Evolutionary conservation across 768 basidiomycete genomes (phyloP), one percentile per base, ranked within the genome.

Genomic region (Rhodotorula babjevae): DNA sequence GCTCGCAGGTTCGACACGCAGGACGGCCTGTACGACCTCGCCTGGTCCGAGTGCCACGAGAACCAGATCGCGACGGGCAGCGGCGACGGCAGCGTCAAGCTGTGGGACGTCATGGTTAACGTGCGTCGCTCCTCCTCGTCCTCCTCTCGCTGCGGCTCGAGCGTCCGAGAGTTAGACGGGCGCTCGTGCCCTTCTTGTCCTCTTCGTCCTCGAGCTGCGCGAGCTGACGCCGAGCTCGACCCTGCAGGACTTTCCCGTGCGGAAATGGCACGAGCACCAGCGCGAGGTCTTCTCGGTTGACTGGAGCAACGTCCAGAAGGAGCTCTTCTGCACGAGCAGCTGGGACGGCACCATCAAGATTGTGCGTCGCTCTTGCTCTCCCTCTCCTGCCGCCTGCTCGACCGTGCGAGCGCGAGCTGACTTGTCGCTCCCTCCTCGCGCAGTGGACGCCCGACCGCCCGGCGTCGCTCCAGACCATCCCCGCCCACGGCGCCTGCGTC

Each of bases 31-130:
- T 94, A 89, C 80, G 93, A 94, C 78, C 83, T 93, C 61, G 92
- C 94, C 1, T 98, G 94, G 94, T 93, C 91, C 49, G 95, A 98
- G 82, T 81, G 87, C 46, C 92, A 96, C 81, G 93, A 95, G 82
- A 93, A 95, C 79, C 95, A 98, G 79, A 82, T 98, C 50, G 89
- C 90, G 4, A 88, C 92, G 2, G 90, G 87, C 1, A 93, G 91
- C 16, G 95, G 92, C 59, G 92, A 96, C 78, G 93, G 93, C 4
- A 90, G 91, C 23, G 85, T 96, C 78, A 88, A 88, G 79, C 83
- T 97, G 44, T 97, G 93, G 91, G 95, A 97, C 80, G 83, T 91
- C 33, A 87, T 87, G 83, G 83, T 96, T 61, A 89, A 92, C 78
- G 93, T 94, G 82, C 78, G 82, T 78, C 46, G 3, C n/a, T n/a